A percentile compares a stretch with the other conserved stretches of the same genome.
Conservation (phyloP, 2,329 filamentous ascomycete genomes). For the Colletotrichum agaves region DNA sequence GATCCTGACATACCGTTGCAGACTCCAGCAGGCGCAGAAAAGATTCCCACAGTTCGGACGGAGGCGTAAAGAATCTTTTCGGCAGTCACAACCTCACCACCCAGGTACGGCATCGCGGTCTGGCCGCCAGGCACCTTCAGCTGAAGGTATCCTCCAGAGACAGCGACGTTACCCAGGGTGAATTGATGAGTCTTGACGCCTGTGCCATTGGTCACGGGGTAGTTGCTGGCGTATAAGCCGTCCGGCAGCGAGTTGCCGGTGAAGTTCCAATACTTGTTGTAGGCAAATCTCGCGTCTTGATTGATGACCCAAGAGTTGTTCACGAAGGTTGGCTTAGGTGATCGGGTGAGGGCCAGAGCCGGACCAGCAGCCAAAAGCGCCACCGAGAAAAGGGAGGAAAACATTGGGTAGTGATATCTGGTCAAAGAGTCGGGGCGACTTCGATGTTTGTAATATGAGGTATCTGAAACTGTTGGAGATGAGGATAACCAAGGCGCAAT, state of each 20-base stretch:
- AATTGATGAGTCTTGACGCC: constrained; percentile 19
- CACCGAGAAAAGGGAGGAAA: not conserved
- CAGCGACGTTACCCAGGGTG: constrained; percentile 34
- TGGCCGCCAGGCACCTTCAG: constrained; percentile 43
- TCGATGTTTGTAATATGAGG: too few species aligned
- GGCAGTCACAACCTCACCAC: not conserved
- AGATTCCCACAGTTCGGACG: constrained; percentile 43
- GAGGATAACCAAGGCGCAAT: too few species aligned
- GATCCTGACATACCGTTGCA: constrained; percentile 42
- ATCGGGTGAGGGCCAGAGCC: not conserved
- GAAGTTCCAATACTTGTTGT: constrained; percentile 3
- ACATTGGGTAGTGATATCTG: not conserved
- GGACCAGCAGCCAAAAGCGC: not conserved
- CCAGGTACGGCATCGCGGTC: constrained; percentile 30
- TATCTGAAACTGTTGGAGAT: too few species aligned
- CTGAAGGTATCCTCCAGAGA: constrained; percentile 43
- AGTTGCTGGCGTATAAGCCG: not conserved
- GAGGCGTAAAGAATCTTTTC: constrained; percentile 26
- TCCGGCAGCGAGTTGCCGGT: constrained; percentile 5
- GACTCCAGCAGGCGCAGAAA: constrained; percentile 43
- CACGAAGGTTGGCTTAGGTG: constrained; percentile 1
- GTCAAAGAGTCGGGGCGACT: too few species aligned
- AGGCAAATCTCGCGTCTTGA: not conserved
- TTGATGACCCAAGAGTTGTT: constrained; percentile 1
- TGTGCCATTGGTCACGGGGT: constrained; percentile 7